Base-by-base conservation (phyloP, 495 filamentous ascomycete species). In the Penicillium herquei region DNA sequence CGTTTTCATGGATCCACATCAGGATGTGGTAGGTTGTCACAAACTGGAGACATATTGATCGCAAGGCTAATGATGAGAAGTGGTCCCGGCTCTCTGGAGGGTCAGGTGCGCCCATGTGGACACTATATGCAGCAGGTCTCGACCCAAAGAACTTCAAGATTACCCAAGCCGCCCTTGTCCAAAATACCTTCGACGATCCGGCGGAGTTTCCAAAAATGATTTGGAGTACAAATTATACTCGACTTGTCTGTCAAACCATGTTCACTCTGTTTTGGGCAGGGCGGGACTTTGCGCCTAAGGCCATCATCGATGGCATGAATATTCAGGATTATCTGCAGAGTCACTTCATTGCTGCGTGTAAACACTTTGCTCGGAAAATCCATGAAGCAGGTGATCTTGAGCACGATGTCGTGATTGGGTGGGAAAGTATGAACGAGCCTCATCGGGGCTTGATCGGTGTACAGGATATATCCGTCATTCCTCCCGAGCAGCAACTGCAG, bases 91-190 rank as follows among this genome's bases (percentile, higher is more conserved):
- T 96, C 50, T 90, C 88, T 12, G 94, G 94, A 37, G 94, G 94
- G 14, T 98, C 94, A 21, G 94, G 94, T 31, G 95, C 94, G 9
- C 94, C 94, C 0, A 89, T 96, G 84, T 98, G 94, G 94, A 98
- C 94, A 17, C 69, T 98, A 0, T 98, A 98, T 72, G 94, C 94
- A 2, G 90, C 87, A 45, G 94, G 94, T 7, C 73, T 98, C 21
- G 89, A 98, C 61, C 94, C 95, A 3, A 79, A 82, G 63, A 81
- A 80, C 32, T 97, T 98, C 63, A 84, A 85, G 42, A 85, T 83
- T 21, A 98, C 93, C 13, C 89, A 96, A 70, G 95, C 92, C 3
- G 91, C 95, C 17, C 79, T 96, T 41, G 93, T 98, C 21, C 94
- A 98, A 42, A 98, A 98, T 64, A 93, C 88, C 0, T 96, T 88